phyloP scores from a whole-genome alignment of 805 yeast genomes.

The Ogataea corticis region DNA sequence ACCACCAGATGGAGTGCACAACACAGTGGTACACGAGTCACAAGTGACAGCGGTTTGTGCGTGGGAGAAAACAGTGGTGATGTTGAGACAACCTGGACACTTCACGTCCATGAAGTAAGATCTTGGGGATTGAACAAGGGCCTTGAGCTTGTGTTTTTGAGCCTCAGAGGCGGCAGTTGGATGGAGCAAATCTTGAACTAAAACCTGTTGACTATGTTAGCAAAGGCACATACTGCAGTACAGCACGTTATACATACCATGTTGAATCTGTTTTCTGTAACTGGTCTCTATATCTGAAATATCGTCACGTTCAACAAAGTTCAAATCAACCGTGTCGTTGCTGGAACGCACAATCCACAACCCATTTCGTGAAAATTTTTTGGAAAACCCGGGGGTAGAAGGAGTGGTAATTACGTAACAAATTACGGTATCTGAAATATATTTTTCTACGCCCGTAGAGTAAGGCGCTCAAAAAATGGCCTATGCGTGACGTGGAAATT shows the following conservation, averaged over 20 bases:
- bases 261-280: slow-evolving; percentile 2
- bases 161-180: slow-evolving; percentile 97
- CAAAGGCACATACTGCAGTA: too few relatives aligned
- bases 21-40: slow-evolving; percentile 97
- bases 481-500: too few relatives aligned
- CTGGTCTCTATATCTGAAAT: not conserved
- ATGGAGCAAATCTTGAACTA: slow-evolving; percentile 98
- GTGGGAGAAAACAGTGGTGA: slow-evolving; percentile 99
- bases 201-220: slow-evolving; percentile 54
- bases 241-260: not conserved
- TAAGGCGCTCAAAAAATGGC: too few relatives aligned
- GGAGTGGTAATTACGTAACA: not conserved
- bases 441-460: not conserved
- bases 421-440: not conserved
- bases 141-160: slow-evolving; percentile 95
- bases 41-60: slow-evolving; percentile 99
- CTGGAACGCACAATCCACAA: not conserved
- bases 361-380: slow-evolving; percentile 2
- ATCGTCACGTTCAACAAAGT: not conserved
- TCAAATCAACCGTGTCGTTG: too few relatives aligned
- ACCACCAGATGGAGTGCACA: slow-evolving; percentile 99
- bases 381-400: not conserved
- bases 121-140: slow-evolving; percentile 97
- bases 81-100: slow-evolving; percentile 99
- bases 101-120: slow-evolving; percentile 99